Base-by-base conservation (phyloP, 2,329 filamentous ascomycete species). In the Colletotrichum melonis region DNA sequence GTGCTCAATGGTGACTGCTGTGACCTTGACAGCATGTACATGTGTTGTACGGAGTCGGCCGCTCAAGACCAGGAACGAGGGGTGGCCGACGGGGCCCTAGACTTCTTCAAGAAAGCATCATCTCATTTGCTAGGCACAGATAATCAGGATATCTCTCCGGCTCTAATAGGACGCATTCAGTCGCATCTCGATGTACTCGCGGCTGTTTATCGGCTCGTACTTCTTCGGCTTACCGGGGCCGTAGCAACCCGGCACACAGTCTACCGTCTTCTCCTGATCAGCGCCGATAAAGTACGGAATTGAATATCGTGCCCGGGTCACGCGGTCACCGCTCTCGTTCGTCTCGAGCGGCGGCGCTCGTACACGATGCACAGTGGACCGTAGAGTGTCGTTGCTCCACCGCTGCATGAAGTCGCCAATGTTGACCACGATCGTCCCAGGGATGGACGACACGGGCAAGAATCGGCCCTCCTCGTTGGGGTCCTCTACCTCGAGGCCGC, bases 261-360 rank as follows among this genome's bases (percentile, higher is more conserved):
- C 86, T 64, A 91, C 87, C 9, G 87, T 79, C 4, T 84, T 81
- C 56, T 86, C 82, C 3, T 83, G 80, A 75, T 90, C 86, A 0
- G 89, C 87, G 6, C 82, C 80, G 38, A 91, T 82, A 68, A 92
- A 91, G 76, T 90, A 91, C 0, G 89, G 88, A 65, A 91, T 91
- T 9, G 89, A 91, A 74, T 89, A 91, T 16, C 90, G 81, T 24
- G 85, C 83, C 38, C 81, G 80, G 3, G 87, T 88, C 82, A 88
- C 85, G 4, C 82, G 66, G 49, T 84, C 77, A 1, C 78, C 77
- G 1, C 81, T 60, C 4, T 64, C 66, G 16, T 38, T 42, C 8
- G 72, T 56, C n/a, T 73, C 73, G 5, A 76, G 28, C 77, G 58
- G 69, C 32, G 69, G 69, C 28, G 64, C 69, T 14, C 52, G 64